Conservation (phyloP, 441 rosid species). For the Sinapis alba region DNA sequence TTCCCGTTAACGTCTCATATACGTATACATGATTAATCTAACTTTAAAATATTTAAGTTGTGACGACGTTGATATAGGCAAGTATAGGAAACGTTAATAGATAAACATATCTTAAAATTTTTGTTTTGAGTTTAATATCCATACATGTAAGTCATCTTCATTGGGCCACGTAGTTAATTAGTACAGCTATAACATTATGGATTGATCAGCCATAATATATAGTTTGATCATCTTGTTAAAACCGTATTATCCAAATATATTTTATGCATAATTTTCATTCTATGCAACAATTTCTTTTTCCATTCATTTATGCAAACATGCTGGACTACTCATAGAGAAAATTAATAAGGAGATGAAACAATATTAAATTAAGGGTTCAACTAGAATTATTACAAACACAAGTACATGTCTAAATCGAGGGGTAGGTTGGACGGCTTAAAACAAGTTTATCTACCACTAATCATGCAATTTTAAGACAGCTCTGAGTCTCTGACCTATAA, state of each 20-base stretch:
- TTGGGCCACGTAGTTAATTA: not conserved
- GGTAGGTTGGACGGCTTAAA: slow-evolving; percentile 35
- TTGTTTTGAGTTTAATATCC: not conserved
- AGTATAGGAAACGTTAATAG: not conserved
- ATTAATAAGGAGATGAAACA: not conserved
- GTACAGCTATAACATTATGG: not conserved
- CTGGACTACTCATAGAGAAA: not conserved
- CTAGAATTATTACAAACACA: slow-evolving; percentile 14
- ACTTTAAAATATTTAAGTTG: not conserved
- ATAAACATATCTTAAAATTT: not conserved
- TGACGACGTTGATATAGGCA: slow-evolving; percentile 6
- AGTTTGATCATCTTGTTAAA: slow-evolving; percentile 6
- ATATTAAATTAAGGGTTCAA: not conserved
- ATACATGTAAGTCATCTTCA: not conserved
- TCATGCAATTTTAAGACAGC: slow-evolving; percentile 35
- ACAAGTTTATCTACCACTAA: slow-evolving; percentile 37
- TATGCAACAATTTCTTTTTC: not conserved
- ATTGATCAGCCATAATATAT: not conserved
- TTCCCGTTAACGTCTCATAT: not conserved
- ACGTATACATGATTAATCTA: not conserved
- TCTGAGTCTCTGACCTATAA: slow-evolving; percentile 10
- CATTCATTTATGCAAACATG: not conserved
- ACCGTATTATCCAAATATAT: not conserved
- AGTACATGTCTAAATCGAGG: slow-evolving; percentile 19
- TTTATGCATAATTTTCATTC: not conserved